phyloP scores from a whole-genome alignment of 2,329 filamentous ascomycete genomes.

The Bipolaris cookei region DNA sequence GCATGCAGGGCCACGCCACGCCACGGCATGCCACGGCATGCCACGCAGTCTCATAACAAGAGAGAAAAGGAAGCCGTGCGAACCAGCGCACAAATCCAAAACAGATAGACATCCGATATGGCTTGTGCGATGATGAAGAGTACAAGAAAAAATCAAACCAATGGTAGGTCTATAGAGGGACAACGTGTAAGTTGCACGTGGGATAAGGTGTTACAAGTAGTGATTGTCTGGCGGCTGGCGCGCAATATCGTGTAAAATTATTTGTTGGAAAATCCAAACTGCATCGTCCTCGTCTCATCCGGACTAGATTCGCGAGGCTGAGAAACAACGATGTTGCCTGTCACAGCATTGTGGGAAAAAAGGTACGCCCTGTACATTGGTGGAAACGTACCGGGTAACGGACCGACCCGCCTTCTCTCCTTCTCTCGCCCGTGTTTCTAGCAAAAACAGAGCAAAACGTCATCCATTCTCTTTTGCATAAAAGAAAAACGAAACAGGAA shows the following conservation, averaged over 20 bases:
- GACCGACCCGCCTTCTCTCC: not conserved
- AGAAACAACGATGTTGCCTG: not conserved
- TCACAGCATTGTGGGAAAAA: not conserved
- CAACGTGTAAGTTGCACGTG: not conserved
- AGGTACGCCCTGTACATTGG: not conserved
- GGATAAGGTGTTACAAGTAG: not conserved
- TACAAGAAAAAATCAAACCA: not conserved
- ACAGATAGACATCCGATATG: not conserved
- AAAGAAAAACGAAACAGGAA: not conserved
- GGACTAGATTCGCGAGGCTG: not conserved
- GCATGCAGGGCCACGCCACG: not conserved
- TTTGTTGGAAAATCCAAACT: not conserved
- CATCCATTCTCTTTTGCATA: not conserved
- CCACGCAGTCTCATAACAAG: not conserved
- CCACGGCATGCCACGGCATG: not conserved
- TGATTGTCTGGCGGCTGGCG: not conserved
- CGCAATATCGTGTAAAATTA: not conserved
- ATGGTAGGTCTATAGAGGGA: not conserved
- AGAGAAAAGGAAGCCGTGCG: not conserved
- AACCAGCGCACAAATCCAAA: not conserved
- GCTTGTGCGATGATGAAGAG: not conserved
- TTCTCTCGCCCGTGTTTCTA: not conserved
- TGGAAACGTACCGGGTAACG: not conserved
- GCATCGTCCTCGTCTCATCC: too few relatives aligned
- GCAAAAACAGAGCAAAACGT: too few relatives aligned